Evolutionary conservation across 208 protist species (phyloP).

Genomic region (Strigomonas culicis): DNA sequence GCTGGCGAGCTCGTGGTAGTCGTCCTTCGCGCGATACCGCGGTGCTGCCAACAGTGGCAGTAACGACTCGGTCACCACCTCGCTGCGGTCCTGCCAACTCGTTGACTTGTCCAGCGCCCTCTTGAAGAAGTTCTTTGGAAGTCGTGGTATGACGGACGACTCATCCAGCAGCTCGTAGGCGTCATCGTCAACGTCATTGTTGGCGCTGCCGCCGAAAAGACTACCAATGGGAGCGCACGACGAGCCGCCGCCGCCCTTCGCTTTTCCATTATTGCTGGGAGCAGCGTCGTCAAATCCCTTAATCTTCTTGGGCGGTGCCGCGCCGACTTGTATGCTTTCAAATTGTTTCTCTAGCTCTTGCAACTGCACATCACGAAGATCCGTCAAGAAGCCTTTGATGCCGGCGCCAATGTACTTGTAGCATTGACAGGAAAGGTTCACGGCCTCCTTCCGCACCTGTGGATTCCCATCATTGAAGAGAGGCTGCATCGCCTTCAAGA

Average conservation of each 20-base stretch:
- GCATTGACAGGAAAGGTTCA: conserved; percentile 69
- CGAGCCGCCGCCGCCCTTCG: background rate
- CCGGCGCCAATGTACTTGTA: conserved; percentile 75
- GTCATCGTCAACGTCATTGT: conserved; percentile 36
- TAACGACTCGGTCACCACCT: conserved; percentile 58
- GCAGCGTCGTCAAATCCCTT: conserved; percentile 15
- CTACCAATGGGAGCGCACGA: background rate
- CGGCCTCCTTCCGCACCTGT: conserved; percentile 74
- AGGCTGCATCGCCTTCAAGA: conserved; percentile 74
- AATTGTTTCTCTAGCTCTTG: conserved; percentile 84
- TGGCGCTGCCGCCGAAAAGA: conserved; percentile 11
- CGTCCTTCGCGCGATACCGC: conserved; percentile 62
- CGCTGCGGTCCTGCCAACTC: conserved; percentile 72
- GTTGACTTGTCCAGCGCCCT: conserved; percentile 65
- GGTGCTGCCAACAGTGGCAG: conserved; percentile 58
- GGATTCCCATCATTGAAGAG: conserved; percentile 81
- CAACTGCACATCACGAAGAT: conserved; percentile 81
- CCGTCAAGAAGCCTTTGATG: conserved; percentile 69
- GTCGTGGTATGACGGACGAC: conserved; percentile 42
- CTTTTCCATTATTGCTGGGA: background rate
- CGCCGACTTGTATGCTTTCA: conserved; percentile 29
- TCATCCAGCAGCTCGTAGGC: conserved; percentile 60
- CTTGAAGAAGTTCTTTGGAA: conserved; percentile 76
- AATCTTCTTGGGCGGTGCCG: conserved; percentile 20
- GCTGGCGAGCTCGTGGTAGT: conserved; percentile 81